phyloP scores from a whole-genome alignment of 768 basidiomycete species.

The Leccinum uliginosum region DNA sequence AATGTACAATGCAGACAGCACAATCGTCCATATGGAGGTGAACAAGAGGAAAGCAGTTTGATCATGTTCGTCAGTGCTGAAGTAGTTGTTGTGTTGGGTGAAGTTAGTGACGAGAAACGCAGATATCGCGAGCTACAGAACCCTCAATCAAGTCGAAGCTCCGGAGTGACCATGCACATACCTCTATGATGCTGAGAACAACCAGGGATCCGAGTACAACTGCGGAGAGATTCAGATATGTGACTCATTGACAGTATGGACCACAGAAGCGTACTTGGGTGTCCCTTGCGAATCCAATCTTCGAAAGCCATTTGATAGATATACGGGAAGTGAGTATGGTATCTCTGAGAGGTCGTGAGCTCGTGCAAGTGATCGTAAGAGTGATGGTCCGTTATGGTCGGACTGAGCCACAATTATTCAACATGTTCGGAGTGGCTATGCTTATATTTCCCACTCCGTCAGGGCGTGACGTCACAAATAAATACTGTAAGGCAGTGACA shows the following conservation, averaged over 20 bases:
- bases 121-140: conserved; percentile 56
- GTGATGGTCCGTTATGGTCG: background rate
- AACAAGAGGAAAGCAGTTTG: conserved; percentile 68
- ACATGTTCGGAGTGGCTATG: conserved; percentile 24
- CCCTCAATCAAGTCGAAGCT: background rate
- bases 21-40: conserved; percentile 66
- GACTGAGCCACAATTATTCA: conserved; percentile 18
- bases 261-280: conserved; percentile 43
- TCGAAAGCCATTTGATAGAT: conserved; percentile 34
- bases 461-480: conserved; percentile 23
- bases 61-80: conserved; percentile 46
- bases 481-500: conserved; percentile 1
- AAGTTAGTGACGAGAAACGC: conserved; percentile 68
- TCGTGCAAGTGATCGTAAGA: conserved; percentile 24
- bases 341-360: conserved; percentile 22
- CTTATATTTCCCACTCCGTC: conserved; percentile 9
- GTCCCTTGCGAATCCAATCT: conserved; percentile 45
- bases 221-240: conserved; percentile 31
- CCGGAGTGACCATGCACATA: conserved; percentile 20
- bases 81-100: conserved; percentile 52
- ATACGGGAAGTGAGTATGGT: conserved; percentile 10
- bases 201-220: conserved; percentile 48
- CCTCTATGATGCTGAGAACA: conserved; percentile 65
- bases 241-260: background rate
- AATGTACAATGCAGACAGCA: conserved; percentile 49